Conservation (phyloP, 257 asterid genomes). For the Penstemon eatonii region DNA sequence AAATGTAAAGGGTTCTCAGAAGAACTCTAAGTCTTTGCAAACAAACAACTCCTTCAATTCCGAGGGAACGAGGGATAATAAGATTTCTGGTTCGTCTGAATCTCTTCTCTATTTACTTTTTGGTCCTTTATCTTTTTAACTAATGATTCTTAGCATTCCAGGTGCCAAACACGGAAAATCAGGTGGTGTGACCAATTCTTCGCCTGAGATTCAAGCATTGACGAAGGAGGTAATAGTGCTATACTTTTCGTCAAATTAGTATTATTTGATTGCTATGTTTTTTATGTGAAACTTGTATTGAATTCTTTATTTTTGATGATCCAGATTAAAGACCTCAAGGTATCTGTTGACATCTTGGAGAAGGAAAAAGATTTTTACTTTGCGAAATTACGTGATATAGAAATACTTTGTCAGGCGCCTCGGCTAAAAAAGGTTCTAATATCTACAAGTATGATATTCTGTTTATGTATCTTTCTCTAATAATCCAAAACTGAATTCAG, state of each 20-base stretch:
- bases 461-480: conserved; percentile 5
- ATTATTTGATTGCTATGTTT: background rate
- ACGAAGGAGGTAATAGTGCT: conserved; percentile 59
- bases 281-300: background rate
- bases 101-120: conserved; percentile 1
- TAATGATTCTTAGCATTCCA: conserved; percentile 28
- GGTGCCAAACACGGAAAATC: conserved; percentile 54
- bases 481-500: background rate
- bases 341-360: conserved; percentile 73
- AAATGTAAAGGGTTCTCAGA: conserved; percentile 54
- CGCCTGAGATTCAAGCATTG: conserved; percentile 53
- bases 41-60: conserved; percentile 51
- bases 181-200: conserved; percentile 38
- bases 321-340: conserved; percentile 72
- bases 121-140: background rate
- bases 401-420: conserved; percentile 77
- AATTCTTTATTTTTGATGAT: conserved; percentile 17
- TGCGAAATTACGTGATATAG: conserved; percentile 75
- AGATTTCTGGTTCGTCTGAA: conserved; percentile 43
- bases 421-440: too few species aligned
- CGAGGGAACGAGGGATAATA: conserved; percentile 43
- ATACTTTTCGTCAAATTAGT: background rate
- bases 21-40: conserved; percentile 67
- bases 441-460: too few species aligned
- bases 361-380: conserved; percentile 95